Percentiles rank a stretch among this genome's conserved stretches.
phyloP scores from a whole-genome alignment of 225 moss, liverwort and hornwort genomes.

The Physcomitrellopsis africana region DNA sequence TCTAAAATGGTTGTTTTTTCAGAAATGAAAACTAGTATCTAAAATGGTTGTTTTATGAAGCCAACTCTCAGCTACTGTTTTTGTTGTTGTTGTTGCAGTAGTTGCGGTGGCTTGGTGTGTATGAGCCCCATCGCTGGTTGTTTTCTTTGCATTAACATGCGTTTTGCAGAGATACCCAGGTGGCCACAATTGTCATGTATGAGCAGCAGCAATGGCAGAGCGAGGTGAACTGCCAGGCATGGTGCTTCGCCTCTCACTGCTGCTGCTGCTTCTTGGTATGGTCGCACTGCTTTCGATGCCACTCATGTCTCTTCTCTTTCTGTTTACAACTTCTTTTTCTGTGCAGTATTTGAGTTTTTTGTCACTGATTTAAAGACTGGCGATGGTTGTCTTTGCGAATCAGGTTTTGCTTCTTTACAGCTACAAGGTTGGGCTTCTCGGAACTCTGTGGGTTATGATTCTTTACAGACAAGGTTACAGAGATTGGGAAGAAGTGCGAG shows the following conservation, averaged over 20 bases:
- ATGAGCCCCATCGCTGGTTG: too few species aligned
- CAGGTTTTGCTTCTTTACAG: constrained; percentile 43
- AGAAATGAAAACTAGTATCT: too few species aligned
- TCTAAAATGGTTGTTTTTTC: too few species aligned
- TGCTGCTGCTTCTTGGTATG: constrained; percentile 44
- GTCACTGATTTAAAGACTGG: constrained; percentile 3
- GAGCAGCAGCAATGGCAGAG: too few species aligned
- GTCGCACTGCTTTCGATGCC: neutral
- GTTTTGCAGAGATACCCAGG: too few species aligned
- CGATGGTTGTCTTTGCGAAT: neutral
- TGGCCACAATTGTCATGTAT: too few species aligned
- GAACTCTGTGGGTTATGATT: neutral
- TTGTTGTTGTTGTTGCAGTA: too few species aligned
- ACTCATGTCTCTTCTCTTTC: neutral
- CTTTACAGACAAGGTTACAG: neutral
- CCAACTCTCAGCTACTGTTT: too few species aligned
- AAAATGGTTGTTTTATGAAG: too few species aligned
- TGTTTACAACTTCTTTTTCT: constrained; percentile 1
- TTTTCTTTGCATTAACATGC: too few species aligned
- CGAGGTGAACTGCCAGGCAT: too few species aligned
- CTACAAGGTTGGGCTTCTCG: constrained; percentile 36
- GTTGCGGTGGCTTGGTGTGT: too few species aligned
- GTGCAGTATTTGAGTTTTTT: neutral
- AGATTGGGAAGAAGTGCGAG: constrained; percentile 10
- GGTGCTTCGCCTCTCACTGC: neutral